These are phyloP conservation scores for Mycosphaerella arachidis DNA, from an alignment of 2,329 filamentous ascomycete species.

Conservation along the genomic window DNA sequence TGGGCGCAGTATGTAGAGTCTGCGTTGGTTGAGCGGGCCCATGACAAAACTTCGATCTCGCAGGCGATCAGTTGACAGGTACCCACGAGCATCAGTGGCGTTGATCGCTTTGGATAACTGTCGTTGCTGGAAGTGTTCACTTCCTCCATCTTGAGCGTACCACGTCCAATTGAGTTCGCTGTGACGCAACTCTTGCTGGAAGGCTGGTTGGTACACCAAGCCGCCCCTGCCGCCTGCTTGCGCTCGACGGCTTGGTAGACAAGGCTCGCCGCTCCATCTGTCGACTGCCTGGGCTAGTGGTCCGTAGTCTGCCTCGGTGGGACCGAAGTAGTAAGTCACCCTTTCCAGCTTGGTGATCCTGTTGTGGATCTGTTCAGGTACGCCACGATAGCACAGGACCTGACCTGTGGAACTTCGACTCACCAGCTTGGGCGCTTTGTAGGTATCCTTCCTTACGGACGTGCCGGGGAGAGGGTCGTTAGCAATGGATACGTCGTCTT, in stretches of 20 bases:
- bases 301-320: constrained; percentile 46
- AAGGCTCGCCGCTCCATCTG: constrained; percentile 49
- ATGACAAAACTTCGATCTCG: constrained; percentile 44
- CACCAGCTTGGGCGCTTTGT: not conserved
- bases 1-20: constrained; percentile 39
- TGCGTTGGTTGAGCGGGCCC: constrained; percentile 46
- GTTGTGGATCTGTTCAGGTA: constrained; percentile 23
- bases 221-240: constrained; percentile 32
- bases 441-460: not conserved
- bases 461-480: constrained; percentile 10
- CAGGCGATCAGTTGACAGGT: constrained; percentile 37
- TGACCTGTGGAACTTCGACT: constrained; percentile 2
- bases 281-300: constrained; percentile 47
- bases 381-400: constrained; percentile 21
- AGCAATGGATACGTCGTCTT: constrained; percentile 26
- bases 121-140: constrained; percentile 38
- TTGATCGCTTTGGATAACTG: constrained; percentile 39
- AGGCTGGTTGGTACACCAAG: constrained; percentile 43
- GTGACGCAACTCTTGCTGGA: constrained; percentile 41
- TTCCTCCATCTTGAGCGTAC: constrained; percentile 46
- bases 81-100: constrained; percentile 37
- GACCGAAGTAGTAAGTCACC: constrained; percentile 49
- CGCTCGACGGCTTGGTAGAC: constrained; percentile 46
- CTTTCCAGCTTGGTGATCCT: constrained; percentile 40
- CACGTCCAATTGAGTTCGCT: constrained; percentile 48